These are phyloP conservation scores for Macroventuria anomochaeta DNA, from an alignment of 2,329 filamentous ascomycete species.

Conservation along the genomic window DNA sequence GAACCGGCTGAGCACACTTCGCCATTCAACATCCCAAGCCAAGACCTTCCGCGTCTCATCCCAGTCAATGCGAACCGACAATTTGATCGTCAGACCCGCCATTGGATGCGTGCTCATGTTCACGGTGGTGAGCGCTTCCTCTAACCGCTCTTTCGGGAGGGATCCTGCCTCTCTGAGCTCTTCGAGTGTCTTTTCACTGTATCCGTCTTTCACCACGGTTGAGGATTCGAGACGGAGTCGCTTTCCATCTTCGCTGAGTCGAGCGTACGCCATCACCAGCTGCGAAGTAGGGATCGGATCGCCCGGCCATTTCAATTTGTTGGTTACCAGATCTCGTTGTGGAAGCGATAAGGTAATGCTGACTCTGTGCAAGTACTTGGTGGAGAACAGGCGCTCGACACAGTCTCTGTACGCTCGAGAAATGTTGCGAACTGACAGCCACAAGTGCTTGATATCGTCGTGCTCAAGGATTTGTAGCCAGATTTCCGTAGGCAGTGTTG, in stretches of 20 bases:
- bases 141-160: slow-evolving; percentile 26
- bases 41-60: slow-evolving; percentile 24
- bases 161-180: slow-evolving; percentile 15
- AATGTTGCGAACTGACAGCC: slow-evolving; percentile 25
- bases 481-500: slow-evolving; percentile 22
- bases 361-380: slow-evolving; percentile 21
- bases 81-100: slow-evolving; percentile 16
- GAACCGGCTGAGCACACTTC: slow-evolving; percentile 22
- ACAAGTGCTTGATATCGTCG: slow-evolving; percentile 24
- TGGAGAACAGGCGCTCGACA: slow-evolving; percentile 28
- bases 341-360: slow-evolving; percentile 26
- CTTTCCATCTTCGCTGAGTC: slow-evolving; percentile 2
- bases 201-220: slow-evolving; percentile 3
- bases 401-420: slow-evolving; percentile 23
- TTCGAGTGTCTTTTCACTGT: slow-evolving; percentile 16
- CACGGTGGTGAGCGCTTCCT: slow-evolving; percentile 26
- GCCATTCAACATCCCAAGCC: slow-evolving; percentile 33
- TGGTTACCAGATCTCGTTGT: slow-evolving; percentile 25
- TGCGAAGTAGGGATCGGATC: slow-evolving; percentile 19
- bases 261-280: slow-evolving; percentile 18
- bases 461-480: slow-evolving; percentile 29
- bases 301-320: slow-evolving; percentile 20
- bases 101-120: slow-evolving; percentile 23
- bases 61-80: slow-evolving; percentile 26
- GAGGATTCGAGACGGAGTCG: slow-evolving; percentile 20